Evolutionary conservation across 2,329 filamentous ascomycete species (phyloP).

Genomic region (Hypoxylon sp.): DNA sequence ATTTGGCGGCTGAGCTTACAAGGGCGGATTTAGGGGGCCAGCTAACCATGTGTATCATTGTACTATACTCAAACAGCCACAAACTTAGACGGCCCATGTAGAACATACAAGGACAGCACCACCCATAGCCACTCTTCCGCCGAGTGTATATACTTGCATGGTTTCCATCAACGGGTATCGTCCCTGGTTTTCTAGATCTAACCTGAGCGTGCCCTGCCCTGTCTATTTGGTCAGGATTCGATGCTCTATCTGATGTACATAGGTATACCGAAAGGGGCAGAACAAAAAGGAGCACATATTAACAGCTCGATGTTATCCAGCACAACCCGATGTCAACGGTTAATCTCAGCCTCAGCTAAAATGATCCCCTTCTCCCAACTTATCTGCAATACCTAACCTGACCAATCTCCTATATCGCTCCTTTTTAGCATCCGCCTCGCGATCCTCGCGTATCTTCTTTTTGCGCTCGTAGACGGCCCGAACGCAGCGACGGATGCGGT

Average conservation of each 20-base stretch:
- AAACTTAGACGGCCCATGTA: slow-evolving; percentile 33
- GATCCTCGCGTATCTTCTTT: slow-evolving; percentile 75
- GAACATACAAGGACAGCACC: slow-evolving; percentile 41
- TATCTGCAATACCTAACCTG: slow-evolving; percentile 66
- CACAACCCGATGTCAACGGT: neutral
- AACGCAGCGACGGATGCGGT: slow-evolving; percentile 83
- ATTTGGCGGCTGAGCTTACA: slow-evolving; percentile 24
- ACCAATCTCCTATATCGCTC: slow-evolving; percentile 64
- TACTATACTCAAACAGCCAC: slow-evolving; percentile 41
- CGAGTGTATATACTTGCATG: slow-evolving; percentile 43
- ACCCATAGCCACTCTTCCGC: slow-evolving; percentile 37
- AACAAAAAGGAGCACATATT: neutral
- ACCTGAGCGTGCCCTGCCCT: slow-evolving; percentile 4
- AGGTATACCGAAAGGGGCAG: slow-evolving; percentile 2
- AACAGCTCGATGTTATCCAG: neutral
- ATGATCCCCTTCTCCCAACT: slow-evolving; percentile 75
- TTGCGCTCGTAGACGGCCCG: slow-evolving; percentile 94
- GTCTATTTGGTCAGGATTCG: slow-evolving; percentile 20
- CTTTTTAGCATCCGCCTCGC: slow-evolving; percentile 59
- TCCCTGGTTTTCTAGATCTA: slow-evolving; percentile 18
- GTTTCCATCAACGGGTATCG: slow-evolving; percentile 23
- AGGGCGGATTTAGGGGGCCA: slow-evolving; percentile 33
- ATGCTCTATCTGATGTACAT: slow-evolving; percentile 27
- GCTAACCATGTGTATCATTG: slow-evolving; percentile 39
- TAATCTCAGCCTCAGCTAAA: slow-evolving; percentile 67